Evolutionary conservation across 2,329 filamentous ascomycete genomes (phyloP).

Genomic region (Claviceps digitariae): DNA sequence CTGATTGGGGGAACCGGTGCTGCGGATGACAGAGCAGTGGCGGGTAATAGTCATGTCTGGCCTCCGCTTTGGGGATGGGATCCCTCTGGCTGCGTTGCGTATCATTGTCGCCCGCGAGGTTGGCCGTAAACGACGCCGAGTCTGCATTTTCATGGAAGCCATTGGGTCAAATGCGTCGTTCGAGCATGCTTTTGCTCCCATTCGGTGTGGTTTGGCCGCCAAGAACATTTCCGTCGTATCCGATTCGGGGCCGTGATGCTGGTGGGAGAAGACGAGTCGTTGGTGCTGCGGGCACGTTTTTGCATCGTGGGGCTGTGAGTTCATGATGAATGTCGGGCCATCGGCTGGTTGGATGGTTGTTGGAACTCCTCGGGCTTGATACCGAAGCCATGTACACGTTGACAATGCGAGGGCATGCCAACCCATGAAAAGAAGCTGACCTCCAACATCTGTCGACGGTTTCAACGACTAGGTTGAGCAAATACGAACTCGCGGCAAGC

Average conservation of each 20-base stretch:
- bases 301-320: background rate
- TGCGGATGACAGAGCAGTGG: background rate
- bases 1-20: background rate
- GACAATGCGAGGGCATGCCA: background rate
- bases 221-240: background rate
- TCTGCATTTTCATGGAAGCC: background rate
- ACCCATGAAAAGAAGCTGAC: background rate
- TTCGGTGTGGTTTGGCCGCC: background rate
- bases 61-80: background rate
- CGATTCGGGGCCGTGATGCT: background rate
- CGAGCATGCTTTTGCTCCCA: background rate
- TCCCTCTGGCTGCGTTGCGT: background rate
- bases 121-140: background rate
- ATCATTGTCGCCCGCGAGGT: background rate
- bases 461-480: slow-evolving; percentile 3
- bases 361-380: background rate
- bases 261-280: background rate
- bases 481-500: slow-evolving; percentile 28
- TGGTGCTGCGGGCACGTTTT: background rate
- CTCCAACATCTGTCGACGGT: background rate
- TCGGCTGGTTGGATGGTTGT: background rate
- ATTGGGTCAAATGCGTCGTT: background rate
- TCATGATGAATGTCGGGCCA: background rate
- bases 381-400: background rate
- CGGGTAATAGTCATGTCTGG: background rate